Percentiles rank a stretch among this genome's conserved stretches.
Evolutionary conservation across 2,329 filamentous ascomycete species (phyloP).

Genomic region (Phoma sp.): DNA sequence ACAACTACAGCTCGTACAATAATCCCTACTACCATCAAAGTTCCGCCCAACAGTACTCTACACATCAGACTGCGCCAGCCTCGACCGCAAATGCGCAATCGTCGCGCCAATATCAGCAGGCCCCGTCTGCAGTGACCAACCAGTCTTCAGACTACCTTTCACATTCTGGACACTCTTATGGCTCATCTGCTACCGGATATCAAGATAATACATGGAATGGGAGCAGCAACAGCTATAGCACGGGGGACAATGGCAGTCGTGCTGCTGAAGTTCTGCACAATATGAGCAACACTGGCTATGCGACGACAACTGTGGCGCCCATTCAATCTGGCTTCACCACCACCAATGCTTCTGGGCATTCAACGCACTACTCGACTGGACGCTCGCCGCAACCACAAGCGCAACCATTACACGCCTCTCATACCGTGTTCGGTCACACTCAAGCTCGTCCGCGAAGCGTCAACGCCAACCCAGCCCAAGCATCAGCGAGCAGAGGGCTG

Average conservation of each 20-base stretch:
- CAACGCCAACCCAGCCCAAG: constrained; percentile 33
- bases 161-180: constrained; percentile 34
- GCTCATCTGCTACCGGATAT: constrained; percentile 29
- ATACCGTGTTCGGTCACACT: constrained; percentile 29
- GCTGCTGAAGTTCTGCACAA: constrained; percentile 45
- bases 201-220: constrained; percentile 35
- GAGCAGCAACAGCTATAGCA: constrained; percentile 30
- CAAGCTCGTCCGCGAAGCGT: constrained; percentile 39
- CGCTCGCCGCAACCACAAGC: constrained; percentile 25
- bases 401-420: constrained; percentile 26
- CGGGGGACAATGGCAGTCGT: constrained; percentile 35
- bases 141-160: constrained; percentile 39
- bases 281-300: constrained; percentile 43
- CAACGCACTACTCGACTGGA: constrained; percentile 30
- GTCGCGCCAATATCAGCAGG: constrained; percentile 37
- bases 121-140: constrained; percentile 20
- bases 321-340: constrained; percentile 33
- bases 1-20: constrained; percentile 37
- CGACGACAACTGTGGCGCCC: constrained; percentile 21
- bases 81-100: constrained; percentile 33
- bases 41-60: constrained; percentile 38
- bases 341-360: constrained; percentile 26
- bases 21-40: constrained; percentile 38
- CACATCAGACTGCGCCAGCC: constrained; percentile 35
- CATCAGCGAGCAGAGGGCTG: constrained; percentile 23